Evolutionary conservation across 805 yeast genomes (phyloP).

Genomic region (Ogataea trehalophila): DNA sequence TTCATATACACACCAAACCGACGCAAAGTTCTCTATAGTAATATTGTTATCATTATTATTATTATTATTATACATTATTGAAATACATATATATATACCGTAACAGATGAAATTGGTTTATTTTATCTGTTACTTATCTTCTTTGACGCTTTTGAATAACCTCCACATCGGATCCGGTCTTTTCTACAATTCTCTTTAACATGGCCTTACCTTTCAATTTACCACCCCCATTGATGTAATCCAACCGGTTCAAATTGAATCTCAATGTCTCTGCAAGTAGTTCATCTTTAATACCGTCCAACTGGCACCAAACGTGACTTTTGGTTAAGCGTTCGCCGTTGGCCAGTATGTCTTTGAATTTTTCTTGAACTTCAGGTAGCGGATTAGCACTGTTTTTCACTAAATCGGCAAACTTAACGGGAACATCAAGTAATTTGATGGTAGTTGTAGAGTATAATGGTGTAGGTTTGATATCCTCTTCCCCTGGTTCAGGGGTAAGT

Average conservation of each 20-base stretch:
- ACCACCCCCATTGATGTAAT: conserved; percentile 31
- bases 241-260: conserved; percentile 42
- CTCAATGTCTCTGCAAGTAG: conserved; percentile 59
- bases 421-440: conserved; percentile 58
- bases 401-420: conserved; percentile 59
- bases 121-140: no score
- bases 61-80: no score
- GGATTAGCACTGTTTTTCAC: conserved; percentile 61
- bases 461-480: conserved; percentile 39
- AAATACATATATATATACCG: no score
- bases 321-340: conserved; percentile 57
- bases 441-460: conserved; percentile 59
- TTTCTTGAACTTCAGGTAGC: conserved; percentile 46
- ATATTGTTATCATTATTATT: no score
- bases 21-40: no score
- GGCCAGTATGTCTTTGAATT: conserved; percentile 58
- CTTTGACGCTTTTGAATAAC: conserved; percentile 11
- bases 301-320: conserved; percentile 75
- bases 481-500: conserved; percentile 24
- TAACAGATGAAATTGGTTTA: no score
- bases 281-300: conserved; percentile 73
- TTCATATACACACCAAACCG: no score
- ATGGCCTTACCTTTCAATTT: conserved; percentile 30
- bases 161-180: conserved; percentile 21
- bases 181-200: conserved; percentile 28